Conservation (phyloP, 768 basidiomycete species). For the Trametes villosa region DNA sequence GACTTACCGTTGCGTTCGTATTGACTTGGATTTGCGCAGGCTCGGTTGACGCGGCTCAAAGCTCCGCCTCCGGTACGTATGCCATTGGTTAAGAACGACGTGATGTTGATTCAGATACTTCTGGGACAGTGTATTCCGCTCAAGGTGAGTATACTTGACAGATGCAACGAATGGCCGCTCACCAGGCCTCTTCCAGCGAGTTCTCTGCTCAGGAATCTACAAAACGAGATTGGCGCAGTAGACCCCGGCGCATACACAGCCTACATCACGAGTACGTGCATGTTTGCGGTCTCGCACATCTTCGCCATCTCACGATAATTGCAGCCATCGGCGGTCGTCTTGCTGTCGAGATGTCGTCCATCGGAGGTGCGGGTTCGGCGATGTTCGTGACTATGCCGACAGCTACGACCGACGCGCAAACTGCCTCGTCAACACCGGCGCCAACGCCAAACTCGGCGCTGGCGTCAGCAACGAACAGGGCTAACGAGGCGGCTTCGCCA, state of each 20-base stretch:
- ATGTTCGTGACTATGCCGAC: background rate
- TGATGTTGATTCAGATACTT: too few relatives aligned
- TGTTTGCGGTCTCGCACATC: background rate
- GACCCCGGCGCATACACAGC: background rate
- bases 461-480: background rate
- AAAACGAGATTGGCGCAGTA: slow-evolving; percentile 1
- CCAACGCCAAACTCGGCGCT: background rate
- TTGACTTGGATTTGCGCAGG: too few relatives aligned
- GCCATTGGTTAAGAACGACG: too few relatives aligned
- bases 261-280: background rate
- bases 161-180: too few relatives aligned
- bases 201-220: background rate
- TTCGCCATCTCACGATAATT: background rate
- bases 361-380: background rate
- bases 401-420: background rate
- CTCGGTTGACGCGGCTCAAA: too few relatives aligned
- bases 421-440: background rate
- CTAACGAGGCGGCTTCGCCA: background rate
- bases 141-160: too few relatives aligned
- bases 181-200: background rate
- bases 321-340: slow-evolving; percentile 9
- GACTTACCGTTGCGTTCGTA: background rate
- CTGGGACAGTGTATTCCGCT: too few relatives aligned
- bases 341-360: slow-evolving; percentile 6
- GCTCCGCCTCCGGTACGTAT: too few relatives aligned